phyloP scores from a whole-genome alignment of 2,329 filamentous ascomycete genomes.

The Neofusicoccum cordaticola region DNA sequence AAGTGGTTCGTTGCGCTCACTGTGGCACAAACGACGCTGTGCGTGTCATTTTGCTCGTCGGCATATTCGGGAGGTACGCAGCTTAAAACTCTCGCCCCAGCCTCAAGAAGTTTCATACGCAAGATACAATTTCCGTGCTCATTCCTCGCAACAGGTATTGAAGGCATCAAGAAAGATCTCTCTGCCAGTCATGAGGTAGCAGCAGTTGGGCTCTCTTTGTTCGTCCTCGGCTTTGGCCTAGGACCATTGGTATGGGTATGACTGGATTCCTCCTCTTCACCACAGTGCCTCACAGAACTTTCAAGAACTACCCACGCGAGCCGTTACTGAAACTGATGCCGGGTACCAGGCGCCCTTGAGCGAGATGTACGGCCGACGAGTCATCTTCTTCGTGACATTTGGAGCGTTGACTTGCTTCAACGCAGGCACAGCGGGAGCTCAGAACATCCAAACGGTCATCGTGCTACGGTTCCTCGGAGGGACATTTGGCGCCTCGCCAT shows the following conservation, averaged over 20 bases:
- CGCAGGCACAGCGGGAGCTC: slow-evolving; percentile 55
- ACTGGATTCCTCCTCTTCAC: too few relatives aligned
- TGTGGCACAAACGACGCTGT: slow-evolving; percentile 42
- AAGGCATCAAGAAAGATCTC: slow-evolving; percentile 39
- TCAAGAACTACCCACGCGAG: neutral
- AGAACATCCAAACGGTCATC: slow-evolving; percentile 59
- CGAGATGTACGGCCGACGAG: slow-evolving; percentile 50
- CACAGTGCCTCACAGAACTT: neutral
- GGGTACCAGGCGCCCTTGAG: slow-evolving; percentile 52
- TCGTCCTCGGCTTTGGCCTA: slow-evolving; percentile 44
- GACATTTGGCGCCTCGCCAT: slow-evolving; percentile 58
- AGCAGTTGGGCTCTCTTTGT: slow-evolving; percentile 41
- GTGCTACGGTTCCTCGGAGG: slow-evolving; percentile 67
- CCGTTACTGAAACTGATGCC: neutral
- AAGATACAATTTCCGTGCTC: too few relatives aligned
- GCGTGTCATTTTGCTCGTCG: slow-evolving; percentile 44
- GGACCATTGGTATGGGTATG: slow-evolving; percentile 38
- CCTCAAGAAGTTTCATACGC: too few relatives aligned
- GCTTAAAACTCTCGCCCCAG: neutral
- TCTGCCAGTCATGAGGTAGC: slow-evolving; percentile 38
- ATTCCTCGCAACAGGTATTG: slow-evolving; percentile 17
- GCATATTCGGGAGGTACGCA: slow-evolving; percentile 38
- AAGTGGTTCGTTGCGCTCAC: slow-evolving; percentile 43
- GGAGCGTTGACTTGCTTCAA: slow-evolving; percentile 60
- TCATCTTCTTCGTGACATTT: slow-evolving; percentile 60